Evolutionary conservation across 2,329 filamentous ascomycete species (phyloP), one percentile per base, ranked within the genome.

Genomic region (Myotisia sp.): DNA sequence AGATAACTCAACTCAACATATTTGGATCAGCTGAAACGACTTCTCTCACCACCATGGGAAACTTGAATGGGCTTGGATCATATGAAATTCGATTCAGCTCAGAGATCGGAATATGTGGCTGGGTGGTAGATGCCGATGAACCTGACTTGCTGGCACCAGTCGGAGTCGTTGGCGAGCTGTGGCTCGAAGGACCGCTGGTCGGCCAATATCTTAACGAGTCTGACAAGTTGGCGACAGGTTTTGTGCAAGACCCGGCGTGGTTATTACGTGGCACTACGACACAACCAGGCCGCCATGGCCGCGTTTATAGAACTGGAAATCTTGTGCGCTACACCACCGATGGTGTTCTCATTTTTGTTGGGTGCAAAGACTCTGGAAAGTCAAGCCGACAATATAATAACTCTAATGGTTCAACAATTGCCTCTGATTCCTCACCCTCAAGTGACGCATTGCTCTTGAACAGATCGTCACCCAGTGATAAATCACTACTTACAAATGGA

Each of bases 301-400:
- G n/a, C 12, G 14, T 44, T 5, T 50, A 49, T 29, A 40, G 37
- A 20, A 47, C 47, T 3, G 47, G 47, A 4, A 47, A 50, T 35
- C 28, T 50, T 2, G 38, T 46, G 7, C 26, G 35, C 22, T 46
- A 44, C 20, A 37, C 43, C 18, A 14, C 32, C 3, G 36, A 46
- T 18, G 44, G 44, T 2, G 20, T 37, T 1, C 34, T 41, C 16
- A 21, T 34, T 7, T 47, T 40, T 31, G 31, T 48, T 3, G 44
- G 45, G 3, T 35, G 50, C 16, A 49, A 47, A 31, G 51, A 53
- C 33, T 37, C 34, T n/a, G n/a, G 1, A 86, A 93, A 53, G 76
- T 92, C 41, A 93, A 93, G 52, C 33, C 20, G 3, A 27, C 23
- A 7, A n/a, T 19, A 16, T 35, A 27, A 8, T 7, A 29, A 29